phyloP scores from a whole-genome alignment of 2,329 filamentous ascomycete genomes.

The Pseudogymnoascus sp. region DNA sequence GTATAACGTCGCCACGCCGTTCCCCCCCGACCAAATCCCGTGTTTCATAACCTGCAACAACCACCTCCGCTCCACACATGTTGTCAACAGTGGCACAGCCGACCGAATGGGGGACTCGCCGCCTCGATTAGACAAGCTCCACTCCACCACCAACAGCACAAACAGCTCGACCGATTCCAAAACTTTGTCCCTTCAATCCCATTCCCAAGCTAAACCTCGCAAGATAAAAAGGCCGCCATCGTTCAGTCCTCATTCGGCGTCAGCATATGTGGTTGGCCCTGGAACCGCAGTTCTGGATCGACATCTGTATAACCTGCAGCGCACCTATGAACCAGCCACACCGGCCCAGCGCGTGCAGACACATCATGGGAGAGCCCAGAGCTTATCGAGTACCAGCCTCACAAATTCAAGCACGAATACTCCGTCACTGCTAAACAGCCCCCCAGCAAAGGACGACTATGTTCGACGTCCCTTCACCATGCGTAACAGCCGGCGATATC shows the following conservation, averaged over 20 bases:
- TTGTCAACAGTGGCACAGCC: slow-evolving; percentile 7
- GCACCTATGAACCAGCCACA: not conserved
- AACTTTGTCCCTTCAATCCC: not conserved
- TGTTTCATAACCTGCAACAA: slow-evolving; percentile 4
- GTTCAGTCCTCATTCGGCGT: not conserved
- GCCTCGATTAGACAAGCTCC: slow-evolving; percentile 3
- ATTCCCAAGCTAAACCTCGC: not conserved
- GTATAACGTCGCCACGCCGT: not conserved
- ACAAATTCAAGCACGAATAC: slow-evolving; percentile 5
- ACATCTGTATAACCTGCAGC: slow-evolving; percentile 3
- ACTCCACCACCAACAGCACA: slow-evolving; percentile 1
- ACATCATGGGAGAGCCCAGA: slow-evolving; percentile 6
- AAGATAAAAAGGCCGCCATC: not conserved
- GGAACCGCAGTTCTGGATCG: slow-evolving; percentile 7
- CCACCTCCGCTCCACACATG: slow-evolving; percentile 4
- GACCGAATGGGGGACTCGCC: slow-evolving; percentile 7
- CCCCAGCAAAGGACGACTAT: slow-evolving; percentile 2
- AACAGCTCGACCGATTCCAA: slow-evolving; percentile 5
- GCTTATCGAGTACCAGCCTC: slow-evolving; percentile 7
- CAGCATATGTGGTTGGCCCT: slow-evolving; percentile 2
- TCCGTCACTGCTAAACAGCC: not conserved
- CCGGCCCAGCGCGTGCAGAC: slow-evolving; percentile 4
- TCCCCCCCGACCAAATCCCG: not conserved
- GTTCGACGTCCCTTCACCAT: slow-evolving; percentile 50
- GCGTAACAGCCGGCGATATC: slow-evolving; percentile 74